Conservation (phyloP, 768 basidiomycete genomes). For the Tricholoma flavovirens region DNA sequence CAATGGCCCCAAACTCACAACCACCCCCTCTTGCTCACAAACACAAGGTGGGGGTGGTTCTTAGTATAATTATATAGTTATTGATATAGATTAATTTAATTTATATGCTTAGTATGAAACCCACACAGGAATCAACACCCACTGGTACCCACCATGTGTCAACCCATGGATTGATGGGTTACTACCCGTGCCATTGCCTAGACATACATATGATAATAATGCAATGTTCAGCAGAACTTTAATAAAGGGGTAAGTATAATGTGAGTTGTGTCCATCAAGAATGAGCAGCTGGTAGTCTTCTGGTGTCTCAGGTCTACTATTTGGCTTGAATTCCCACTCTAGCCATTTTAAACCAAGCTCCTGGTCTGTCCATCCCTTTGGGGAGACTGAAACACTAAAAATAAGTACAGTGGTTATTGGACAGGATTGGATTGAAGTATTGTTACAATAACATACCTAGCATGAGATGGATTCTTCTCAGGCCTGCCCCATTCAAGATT, state of each 20-base stretch:
- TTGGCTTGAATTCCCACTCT: slow-evolving; percentile 14
- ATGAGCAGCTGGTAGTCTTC: background rate
- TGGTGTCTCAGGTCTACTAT: slow-evolving; percentile 8
- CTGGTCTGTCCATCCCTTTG: slow-evolving; percentile 1
- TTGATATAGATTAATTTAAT: too few relatives aligned
- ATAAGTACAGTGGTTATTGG: slow-evolving; percentile 9
- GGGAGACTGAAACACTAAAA: background rate
- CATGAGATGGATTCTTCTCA: slow-evolving; percentile 3
- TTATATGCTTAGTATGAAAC: too few relatives aligned
- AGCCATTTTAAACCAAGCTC: slow-evolving; percentile 18
- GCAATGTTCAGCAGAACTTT: background rate
- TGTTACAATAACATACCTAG: background rate
- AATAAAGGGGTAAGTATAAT: background rate
- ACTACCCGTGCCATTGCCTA: too few relatives aligned
- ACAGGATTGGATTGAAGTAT: background rate
- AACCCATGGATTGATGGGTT: too few relatives aligned
- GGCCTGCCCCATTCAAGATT: slow-evolving; percentile 8
- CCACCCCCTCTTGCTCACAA: too few relatives aligned
- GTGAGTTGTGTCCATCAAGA: background rate
- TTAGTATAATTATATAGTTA: too few relatives aligned
- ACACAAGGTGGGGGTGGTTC: too few relatives aligned
- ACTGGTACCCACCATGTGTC: too few relatives aligned
- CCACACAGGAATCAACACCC: too few relatives aligned
- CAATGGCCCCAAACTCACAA: too few relatives aligned
- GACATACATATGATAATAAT: too few relatives aligned